Evolutionary conservation across 768 basidiomycete genomes (phyloP), one percentile per base, ranked within the genome.

Genomic region (Amylocystis lapponica): DNA sequence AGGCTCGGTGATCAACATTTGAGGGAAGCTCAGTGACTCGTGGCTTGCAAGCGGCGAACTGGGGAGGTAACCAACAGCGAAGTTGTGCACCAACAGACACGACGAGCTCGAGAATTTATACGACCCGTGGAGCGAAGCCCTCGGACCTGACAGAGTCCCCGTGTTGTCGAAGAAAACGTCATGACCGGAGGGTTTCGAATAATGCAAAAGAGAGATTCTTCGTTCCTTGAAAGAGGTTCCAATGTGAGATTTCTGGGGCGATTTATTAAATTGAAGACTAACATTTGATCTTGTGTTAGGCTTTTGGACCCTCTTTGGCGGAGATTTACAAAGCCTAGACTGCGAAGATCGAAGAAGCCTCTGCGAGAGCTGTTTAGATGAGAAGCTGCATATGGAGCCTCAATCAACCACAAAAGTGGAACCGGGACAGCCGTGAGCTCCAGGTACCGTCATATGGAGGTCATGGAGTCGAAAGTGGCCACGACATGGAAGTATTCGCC

Each of bases 301-400:
- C 54, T n/a, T 60, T 57, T 50, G 58, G 36, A 53, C 58, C 58
- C 58, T 59, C 49, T 46, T 57, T 54, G 39, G 47, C 49, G 50
- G 53, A 49, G 55, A 50, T 53, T 35, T 17, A 22, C 43, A 37
- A 43, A 36, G 36, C 36, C 46, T 39, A 37, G 35, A 42, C 42
- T 45, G 36, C 43, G 54, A 51, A 54, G 48, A 49, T 53, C 49
- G 39, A 27, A 49, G 48, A 51, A 45, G 29, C 37, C 22, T 40
- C 45, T 33, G 47, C 39, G 35, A 37, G 44, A n/a, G n/a, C n/a
- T n/a, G n/a, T n/a, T n/a, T n/a, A n/a, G n/a, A n/a, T 13, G 38
- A 25, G 38, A 40, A 12, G 26, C 29, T 35, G 36, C 39, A 48
- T n/a, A 35, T 36, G 42, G 35, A 45, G 47, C 23, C 36, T 48